These are phyloP conservation scores for Cucurbitaria berberidis DNA, from an alignment of 2,329 filamentous ascomycete species.

Conservation along the genomic window DNA sequence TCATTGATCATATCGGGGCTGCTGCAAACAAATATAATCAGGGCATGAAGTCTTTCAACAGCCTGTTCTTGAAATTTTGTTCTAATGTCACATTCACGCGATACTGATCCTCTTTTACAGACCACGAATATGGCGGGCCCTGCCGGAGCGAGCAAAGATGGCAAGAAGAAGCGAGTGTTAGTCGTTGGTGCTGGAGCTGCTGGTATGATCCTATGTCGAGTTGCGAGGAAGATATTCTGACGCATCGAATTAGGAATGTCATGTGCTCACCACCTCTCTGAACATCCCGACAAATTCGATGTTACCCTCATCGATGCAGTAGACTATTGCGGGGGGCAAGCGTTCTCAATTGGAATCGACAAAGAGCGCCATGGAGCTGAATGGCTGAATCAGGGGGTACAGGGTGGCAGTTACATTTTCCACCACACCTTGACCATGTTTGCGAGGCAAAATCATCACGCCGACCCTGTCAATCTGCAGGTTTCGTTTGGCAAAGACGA, in stretches of 20 bases:
- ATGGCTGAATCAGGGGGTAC: slow-evolving; percentile 68
- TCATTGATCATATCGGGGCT: slow-evolving; percentile 17
- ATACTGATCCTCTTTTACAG: slow-evolving; percentile 40
- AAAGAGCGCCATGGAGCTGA: slow-evolving; percentile 62
- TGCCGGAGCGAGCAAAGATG: slow-evolving; percentile 27
- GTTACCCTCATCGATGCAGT: slow-evolving; percentile 55
- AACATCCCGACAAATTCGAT: slow-evolving; percentile 69
- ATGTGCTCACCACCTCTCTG: slow-evolving; percentile 69
- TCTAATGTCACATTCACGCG: slow-evolving; percentile 27
- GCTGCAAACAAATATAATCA: slow-evolving; percentile 24
- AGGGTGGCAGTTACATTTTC: slow-evolving; percentile 70
- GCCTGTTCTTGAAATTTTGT: neutral
- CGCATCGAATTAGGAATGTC: slow-evolving; percentile 58
- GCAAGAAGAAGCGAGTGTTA: slow-evolving; percentile 45
- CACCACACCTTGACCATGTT: slow-evolving; percentile 73
- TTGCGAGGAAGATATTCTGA: slow-evolving; percentile 2
- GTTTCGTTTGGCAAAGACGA: slow-evolving; percentile 69
- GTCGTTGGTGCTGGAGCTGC: slow-evolving; percentile 51
- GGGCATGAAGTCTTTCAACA: neutral
- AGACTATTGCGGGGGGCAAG: slow-evolving; percentile 66
- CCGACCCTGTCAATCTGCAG: slow-evolving; percentile 62
- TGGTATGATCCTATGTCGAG: slow-evolving; percentile 29
- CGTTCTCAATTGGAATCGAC: slow-evolving; percentile 64
- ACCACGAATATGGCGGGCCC: slow-evolving; percentile 40
- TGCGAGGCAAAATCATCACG: slow-evolving; percentile 60